These are phyloP conservation scores for Populus nigra DNA, from an alignment of 345 rosid species.

Conservation along the genomic window DNA sequence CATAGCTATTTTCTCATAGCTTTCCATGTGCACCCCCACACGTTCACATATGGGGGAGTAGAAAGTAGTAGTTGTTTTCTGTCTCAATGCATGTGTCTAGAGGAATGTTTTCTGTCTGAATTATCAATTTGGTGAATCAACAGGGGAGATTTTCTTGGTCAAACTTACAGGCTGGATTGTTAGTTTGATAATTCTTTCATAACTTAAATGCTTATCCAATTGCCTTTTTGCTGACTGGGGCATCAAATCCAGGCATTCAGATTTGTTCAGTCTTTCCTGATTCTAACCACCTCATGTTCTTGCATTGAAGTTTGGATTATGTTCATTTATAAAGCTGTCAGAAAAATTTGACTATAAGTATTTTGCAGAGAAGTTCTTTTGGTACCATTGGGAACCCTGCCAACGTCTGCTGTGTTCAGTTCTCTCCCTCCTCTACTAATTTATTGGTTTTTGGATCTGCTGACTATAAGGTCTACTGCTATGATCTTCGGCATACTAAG, in stretches of 20 bases:
- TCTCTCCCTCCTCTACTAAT: constrained; percentile 12
- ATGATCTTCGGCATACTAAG: constrained; percentile 18
- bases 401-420: constrained; percentile 24
- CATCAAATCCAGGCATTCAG: not conserved
- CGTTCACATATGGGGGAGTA: not conserved
- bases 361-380: constrained; percentile 10
- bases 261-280: not conserved
- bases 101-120: not conserved
- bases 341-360: not conserved
- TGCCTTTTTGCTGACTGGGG: not conserved
- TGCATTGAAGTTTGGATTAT: not conserved
- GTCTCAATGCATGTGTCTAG: not conserved
- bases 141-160: not conserved
- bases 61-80: not conserved
- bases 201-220: not conserved
- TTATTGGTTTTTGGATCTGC: constrained; percentile 17
- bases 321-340: not conserved
- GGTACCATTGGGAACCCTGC: constrained; percentile 23
- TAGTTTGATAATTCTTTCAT: not conserved
- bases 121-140: not conserved
- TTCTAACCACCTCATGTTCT: not conserved
- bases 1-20: not conserved
- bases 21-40: not conserved
- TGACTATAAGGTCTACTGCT: constrained; percentile 20
- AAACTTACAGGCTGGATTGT: not conserved